Percentiles rank a stretch among this genome's conserved stretches.
Evolutionary conservation across 192 early-diverging fungal species (phyloP).

Genomic region (Linnemannia zychae): DNA sequence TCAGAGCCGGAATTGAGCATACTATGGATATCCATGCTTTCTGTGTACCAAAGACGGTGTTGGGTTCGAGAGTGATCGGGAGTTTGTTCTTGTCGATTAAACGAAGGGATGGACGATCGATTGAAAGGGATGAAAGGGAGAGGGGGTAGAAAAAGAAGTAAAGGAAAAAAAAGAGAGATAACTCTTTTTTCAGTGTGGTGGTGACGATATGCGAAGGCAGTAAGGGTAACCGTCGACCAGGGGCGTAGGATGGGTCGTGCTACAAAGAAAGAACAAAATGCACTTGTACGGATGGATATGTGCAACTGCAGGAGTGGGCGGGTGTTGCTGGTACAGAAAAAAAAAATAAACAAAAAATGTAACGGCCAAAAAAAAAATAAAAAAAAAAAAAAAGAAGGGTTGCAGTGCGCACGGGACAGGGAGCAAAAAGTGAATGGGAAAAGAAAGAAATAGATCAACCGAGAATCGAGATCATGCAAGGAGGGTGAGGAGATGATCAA

Average conservation of each 20-base stretch:
- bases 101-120: not conserved
- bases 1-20: constrained; percentile 56
- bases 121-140: not conserved
- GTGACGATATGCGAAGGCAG: not conserved
- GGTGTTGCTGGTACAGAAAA: not conserved
- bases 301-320: not conserved
- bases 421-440: not conserved
- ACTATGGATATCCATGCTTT: constrained; percentile 48
- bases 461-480: not conserved
- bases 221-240: not conserved
- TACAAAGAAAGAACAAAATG: not conserved
- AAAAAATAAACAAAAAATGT: not conserved
- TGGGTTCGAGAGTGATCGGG: not conserved
- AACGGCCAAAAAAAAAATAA: not conserved
- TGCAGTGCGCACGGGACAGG: not conserved
- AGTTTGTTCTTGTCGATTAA: not conserved
- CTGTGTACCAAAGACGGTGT: not conserved
- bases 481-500: not conserved
- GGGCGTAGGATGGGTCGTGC: not conserved
- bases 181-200: not conserved
- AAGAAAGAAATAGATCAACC: not conserved
- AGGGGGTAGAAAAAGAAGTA: not conserved
- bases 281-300: not conserved
- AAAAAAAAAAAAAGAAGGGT: not conserved
- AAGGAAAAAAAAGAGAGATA: not conserved